Conservation (phyloP, 164 flowering plant genomes). For the Kingdonia uniflora region DNA sequence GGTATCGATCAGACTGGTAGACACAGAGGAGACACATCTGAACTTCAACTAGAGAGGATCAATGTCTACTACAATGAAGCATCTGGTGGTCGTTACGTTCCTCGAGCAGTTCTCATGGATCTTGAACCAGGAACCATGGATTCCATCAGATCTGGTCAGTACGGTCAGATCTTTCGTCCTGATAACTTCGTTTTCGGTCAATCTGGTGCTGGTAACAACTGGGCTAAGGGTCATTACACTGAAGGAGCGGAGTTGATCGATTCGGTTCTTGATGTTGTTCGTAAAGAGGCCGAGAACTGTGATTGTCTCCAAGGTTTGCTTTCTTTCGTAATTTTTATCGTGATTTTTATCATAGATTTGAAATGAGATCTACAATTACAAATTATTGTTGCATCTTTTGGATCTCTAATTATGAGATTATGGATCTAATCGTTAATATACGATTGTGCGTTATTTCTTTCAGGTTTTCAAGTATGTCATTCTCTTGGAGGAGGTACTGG, state of each 20-base stretch:
- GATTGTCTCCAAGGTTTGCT: constrained; percentile 14
- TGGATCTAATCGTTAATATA: background rate
- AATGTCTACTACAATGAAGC: constrained; percentile 17
- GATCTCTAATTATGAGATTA: background rate
- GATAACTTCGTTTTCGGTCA: constrained; percentile 12
- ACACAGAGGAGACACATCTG: constrained; percentile 2
- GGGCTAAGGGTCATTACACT: constrained; percentile 15
- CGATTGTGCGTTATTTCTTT: background rate
- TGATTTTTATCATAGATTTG: background rate
- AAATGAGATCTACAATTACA: no score
- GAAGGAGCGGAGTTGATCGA: constrained; percentile 18
- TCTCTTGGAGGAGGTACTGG: constrained; percentile 17
- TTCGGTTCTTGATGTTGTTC: constrained; percentile 16
- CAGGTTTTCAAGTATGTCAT: constrained; percentile 17
- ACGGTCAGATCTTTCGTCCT: constrained; percentile 10
- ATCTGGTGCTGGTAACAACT: constrained; percentile 12
- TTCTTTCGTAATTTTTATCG: background rate
- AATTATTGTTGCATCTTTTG: no score
- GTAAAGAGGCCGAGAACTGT: constrained; percentile 15
- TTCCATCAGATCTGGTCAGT: constrained; percentile 16
- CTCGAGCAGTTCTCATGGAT: constrained; percentile 14
- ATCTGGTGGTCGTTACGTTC: constrained; percentile 12
- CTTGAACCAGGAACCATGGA: constrained; percentile 15
- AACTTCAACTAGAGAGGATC: constrained; percentile 13
- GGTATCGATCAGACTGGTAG: constrained; percentile 10